Percentiles rank a stretch among this genome's conserved stretches.
Evolutionary conservation across 148 eudicot genomes (phyloP).

Genomic region (Vaccinium vitisidaea): DNA sequence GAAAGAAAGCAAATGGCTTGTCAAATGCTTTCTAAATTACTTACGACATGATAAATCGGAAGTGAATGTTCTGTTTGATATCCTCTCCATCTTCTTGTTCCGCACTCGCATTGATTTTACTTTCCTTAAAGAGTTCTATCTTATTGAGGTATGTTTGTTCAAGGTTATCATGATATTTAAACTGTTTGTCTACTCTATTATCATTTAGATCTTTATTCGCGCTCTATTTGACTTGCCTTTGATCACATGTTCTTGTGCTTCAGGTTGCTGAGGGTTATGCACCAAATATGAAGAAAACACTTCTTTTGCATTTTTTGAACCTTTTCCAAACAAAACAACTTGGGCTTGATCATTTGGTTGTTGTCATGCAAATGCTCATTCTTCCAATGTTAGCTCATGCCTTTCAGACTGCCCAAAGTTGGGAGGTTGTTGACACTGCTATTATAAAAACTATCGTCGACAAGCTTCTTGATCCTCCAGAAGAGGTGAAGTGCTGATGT

Average conservation of each 20-base stretch:
- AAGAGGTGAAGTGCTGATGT: constrained; percentile 57
- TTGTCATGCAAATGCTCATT: constrained; percentile 96
- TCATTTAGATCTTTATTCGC: neutral
- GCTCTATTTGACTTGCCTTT: constrained; percentile 1
- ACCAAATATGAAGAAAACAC: constrained; percentile 80
- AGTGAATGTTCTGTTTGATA: constrained; percentile 89
- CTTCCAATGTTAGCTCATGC: constrained; percentile 99
- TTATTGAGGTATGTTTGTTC: constrained; percentile 70
- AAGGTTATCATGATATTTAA: neutral
- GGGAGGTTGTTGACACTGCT: constrained; percentile 92
- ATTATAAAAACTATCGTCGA: constrained; percentile 87
- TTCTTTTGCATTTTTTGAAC: constrained; percentile 83
- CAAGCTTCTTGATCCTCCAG: constrained; percentile 95
- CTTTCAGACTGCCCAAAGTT: constrained; percentile 90
- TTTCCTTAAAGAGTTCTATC: constrained; percentile 92
- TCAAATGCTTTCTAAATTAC: constrained; percentile 96
- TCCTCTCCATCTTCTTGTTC: constrained; percentile 79
- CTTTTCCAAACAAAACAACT: constrained; percentile 85
- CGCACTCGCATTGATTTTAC: constrained; percentile 91
- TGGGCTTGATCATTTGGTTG: constrained; percentile 84
- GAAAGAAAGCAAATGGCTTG: constrained; percentile 99
- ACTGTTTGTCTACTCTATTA: neutral
- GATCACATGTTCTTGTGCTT: constrained; percentile 8
- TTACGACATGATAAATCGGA: constrained; percentile 89
- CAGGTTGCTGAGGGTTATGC: constrained; percentile 98